Percentiles rank a stretch among this genome's conserved stretches.
Evolutionary conservation across 371 early-diverging fungal genomes (phyloP).

Genomic region (Mucor irregularis): DNA sequence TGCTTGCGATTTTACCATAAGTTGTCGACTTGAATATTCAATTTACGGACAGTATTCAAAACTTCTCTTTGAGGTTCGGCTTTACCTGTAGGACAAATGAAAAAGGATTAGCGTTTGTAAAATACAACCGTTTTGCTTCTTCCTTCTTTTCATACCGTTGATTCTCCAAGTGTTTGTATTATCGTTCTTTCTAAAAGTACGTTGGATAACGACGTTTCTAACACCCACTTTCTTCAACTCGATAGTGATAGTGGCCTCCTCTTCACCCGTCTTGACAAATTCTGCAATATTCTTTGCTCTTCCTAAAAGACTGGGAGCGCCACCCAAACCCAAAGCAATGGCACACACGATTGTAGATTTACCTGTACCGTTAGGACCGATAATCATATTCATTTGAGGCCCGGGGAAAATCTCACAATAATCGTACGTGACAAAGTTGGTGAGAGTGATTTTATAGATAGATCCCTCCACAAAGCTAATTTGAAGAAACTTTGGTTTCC

Average conservation of each 20-base stretch:
- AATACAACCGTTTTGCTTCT: no score
- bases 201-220: constrained; percentile 62
- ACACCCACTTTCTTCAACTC: constrained; percentile 61
- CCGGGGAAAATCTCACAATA: constrained; percentile 84
- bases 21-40: constrained; percentile 95
- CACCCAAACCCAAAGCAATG: constrained; percentile 95
- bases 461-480: constrained; percentile 68
- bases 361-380: constrained; percentile 98
- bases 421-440: constrained; percentile 93
- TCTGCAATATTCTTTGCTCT: constrained; percentile 87
- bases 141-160: constrained; percentile 60
- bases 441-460: constrained; percentile 78
- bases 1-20: constrained; percentile 70
- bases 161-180: constrained; percentile 79
- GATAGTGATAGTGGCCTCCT: constrained; percentile 79
- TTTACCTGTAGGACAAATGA: constrained; percentile 48
- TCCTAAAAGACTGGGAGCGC: constrained; percentile 80
- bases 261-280: constrained; percentile 90
- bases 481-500: no score
- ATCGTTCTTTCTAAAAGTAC: constrained; percentile 66
- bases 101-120: no score
- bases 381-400: constrained; percentile 96
- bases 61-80: constrained; percentile 64
- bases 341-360: constrained; percentile 98
- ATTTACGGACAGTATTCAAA: constrained; percentile 47